phyloP scores from a whole-genome alignment of 2,329 filamentous ascomycete genomes.

The Fusarium coicis region DNA sequence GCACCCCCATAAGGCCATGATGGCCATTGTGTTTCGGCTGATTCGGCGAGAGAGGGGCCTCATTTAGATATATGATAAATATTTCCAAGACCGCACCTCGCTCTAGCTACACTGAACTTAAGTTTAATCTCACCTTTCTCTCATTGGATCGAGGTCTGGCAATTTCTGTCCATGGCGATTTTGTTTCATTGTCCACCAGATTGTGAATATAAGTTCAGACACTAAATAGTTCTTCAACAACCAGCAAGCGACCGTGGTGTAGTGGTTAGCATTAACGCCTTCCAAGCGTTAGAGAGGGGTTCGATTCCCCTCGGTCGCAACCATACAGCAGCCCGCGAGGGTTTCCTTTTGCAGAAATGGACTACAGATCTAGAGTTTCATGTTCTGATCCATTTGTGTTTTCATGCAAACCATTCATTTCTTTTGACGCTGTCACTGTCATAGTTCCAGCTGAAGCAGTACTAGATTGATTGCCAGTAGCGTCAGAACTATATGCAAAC shows the following conservation, averaged over 20 bases:
- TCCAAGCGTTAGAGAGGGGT: slow-evolving; percentile 32
- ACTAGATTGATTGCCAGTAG: not conserved
- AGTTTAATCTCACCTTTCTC: fast-evolving
- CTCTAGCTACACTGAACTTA: fast-evolving
- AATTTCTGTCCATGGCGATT: fast-evolving
- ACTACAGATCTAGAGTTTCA: fast-evolving
- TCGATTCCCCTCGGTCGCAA: slow-evolving; percentile 32
- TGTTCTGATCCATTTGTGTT: too few relatives aligned
- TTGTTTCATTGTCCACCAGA: fast-evolving
- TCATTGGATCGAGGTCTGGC: not conserved
- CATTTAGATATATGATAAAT: not conserved
- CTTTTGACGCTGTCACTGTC: not conserved
- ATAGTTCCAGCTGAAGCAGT: not conserved
- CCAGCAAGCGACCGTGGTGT: slow-evolving; percentile 21
- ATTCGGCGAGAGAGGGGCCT: fast-evolving
- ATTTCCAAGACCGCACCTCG: fast-evolving
- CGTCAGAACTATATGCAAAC: not conserved
- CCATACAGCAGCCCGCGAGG: fast-evolving
- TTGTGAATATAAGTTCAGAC: fast-evolving
- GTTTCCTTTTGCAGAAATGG: not conserved
- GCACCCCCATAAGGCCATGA: slow-evolving; percentile 11
- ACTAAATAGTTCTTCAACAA: fast-evolving
- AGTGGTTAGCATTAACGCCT: slow-evolving; percentile 31
- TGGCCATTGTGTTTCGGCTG: not conserved
- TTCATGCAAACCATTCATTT: fast-evolving